These are phyloP conservation scores for Platismatia glauca DNA, from an alignment of 495 filamentous ascomycete species.

Conservation along the genomic window DNA sequence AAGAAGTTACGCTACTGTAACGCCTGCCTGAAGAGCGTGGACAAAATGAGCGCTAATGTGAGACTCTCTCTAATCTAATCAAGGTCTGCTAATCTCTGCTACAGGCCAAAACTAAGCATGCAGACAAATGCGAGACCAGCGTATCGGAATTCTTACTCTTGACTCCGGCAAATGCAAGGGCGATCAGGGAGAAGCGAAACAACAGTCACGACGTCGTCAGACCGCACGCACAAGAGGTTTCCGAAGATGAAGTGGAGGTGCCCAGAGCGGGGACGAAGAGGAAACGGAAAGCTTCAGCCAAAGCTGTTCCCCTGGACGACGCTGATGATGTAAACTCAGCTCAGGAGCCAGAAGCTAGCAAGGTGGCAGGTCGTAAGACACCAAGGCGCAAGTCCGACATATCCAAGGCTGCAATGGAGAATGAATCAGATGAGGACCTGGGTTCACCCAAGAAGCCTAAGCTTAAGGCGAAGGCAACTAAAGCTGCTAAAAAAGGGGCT, in stretches of 20 bases:
- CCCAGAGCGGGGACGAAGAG: neutral
- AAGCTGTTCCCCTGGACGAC: neutral
- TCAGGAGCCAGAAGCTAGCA: neutral
- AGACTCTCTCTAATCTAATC: neutral
- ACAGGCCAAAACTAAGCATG: conserved; percentile 3
- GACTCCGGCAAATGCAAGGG: neutral
- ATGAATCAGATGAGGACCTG: neutral
- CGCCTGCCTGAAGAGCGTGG: conserved; percentile 7
- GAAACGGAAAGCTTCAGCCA: neutral
- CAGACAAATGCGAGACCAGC: conserved; percentile 7
- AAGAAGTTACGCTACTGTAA: conserved; percentile 5
- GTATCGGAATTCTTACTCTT: neutral
- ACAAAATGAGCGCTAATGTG: neutral
- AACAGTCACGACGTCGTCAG: neutral
- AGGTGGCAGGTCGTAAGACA: neutral
- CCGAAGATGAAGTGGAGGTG: neutral
- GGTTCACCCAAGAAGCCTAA: neutral
- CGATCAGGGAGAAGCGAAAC: neutral
- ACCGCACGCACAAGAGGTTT: neutral
- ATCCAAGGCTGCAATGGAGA: neutral
- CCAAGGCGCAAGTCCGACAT: neutral
- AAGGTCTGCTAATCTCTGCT: neutral
- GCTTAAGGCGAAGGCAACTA: neutral
- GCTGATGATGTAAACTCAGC: neutral
- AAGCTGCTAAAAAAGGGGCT: neutral